Conservation (phyloP, 2,329 filamentous ascomycete genomes). For the Didymella exigua region DNA sequence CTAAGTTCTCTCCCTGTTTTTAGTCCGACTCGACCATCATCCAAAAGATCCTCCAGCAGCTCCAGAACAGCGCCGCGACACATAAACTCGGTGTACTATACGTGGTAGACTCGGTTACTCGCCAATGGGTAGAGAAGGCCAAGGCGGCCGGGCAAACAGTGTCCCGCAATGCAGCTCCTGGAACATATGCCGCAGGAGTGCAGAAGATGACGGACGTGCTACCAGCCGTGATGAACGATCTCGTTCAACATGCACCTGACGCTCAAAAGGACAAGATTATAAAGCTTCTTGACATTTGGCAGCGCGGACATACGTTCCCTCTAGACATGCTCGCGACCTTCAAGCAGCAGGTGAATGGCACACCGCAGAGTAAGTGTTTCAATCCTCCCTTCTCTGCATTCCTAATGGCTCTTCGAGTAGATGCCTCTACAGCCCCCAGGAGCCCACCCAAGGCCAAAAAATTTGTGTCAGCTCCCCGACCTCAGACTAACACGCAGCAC, state of each 20-base stretch:
- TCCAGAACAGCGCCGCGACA: conserved; percentile 91
- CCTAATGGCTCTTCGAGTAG: conserved; percentile 22
- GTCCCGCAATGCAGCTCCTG: conserved; percentile 82
- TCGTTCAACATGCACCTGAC: conserved; percentile 82
- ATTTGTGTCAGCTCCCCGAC: conserved; percentile 23
- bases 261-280: conserved; percentile 97
- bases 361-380: conserved; percentile 66
- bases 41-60: conserved; percentile 95
- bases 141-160: conserved; percentile 78
- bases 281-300: conserved; percentile 97
- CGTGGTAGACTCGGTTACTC: conserved; percentile 99
- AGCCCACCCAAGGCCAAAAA: conserved; percentile 37
- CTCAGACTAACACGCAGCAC: conserved; percentile 38
- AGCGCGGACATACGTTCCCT: conserved; percentile 92
- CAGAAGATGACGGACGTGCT: conserved; percentile 96
- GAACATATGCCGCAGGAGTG: conserved; percentile 92
- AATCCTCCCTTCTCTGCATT: conserved; percentile 3
- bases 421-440: conserved; percentile 32
- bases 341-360: conserved; percentile 76
- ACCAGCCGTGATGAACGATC: conserved; percentile 93
- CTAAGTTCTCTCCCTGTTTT: conserved; percentile 34
- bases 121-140: conserved; percentile 97
- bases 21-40: conserved; percentile 95
- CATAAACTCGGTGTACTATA: conserved; percentile 99
- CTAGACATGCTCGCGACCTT: conserved; percentile 77